Conservation (phyloP, 805 yeast species). For the Groenewaldozyma salmanticensis region DNA sequence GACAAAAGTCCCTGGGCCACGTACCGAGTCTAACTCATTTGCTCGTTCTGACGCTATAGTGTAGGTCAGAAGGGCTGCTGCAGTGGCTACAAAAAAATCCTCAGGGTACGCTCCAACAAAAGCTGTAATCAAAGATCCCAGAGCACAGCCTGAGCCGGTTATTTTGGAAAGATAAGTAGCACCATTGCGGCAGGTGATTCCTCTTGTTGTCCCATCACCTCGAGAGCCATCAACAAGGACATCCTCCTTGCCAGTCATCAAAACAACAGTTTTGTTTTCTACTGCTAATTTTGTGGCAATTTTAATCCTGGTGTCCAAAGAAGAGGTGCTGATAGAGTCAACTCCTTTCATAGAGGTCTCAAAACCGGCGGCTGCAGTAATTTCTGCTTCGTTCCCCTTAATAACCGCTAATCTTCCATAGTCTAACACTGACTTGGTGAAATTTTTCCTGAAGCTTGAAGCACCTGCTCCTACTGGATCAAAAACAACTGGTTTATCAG, state of each 20-base stretch:
- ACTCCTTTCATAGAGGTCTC: constrained; percentile 58
- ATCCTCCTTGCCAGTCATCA: constrained; percentile 58
- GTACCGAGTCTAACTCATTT: constrained; percentile 15
- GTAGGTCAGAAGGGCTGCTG: constrained; percentile 47
- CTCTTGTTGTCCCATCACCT: neutral
- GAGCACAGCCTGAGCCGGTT: constrained; percentile 77
- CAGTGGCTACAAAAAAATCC: constrained; percentile 37
- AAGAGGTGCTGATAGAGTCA: constrained; percentile 34
- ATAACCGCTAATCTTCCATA: constrained; percentile 51
- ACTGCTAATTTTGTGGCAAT: constrained; percentile 43
- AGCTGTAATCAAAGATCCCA: constrained; percentile 64
- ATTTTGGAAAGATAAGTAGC: constrained; percentile 51
- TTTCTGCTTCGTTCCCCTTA: constrained; percentile 84
- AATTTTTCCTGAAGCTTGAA: constrained; percentile 42
- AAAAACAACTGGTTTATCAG: constrained; percentile 55
- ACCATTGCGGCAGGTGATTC: constrained; percentile 41
- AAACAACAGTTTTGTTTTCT: constrained; percentile 49
- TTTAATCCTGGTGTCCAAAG: constrained; percentile 20
- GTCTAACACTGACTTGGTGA: constrained; percentile 42
- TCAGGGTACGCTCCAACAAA: constrained; percentile 37
- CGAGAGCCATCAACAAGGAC: constrained; percentile 38
- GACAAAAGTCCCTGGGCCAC: constrained; percentile 50
- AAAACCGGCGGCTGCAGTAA: constrained; percentile 46
- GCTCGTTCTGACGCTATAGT: constrained; percentile 56
- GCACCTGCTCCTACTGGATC: constrained; percentile 97